Percentiles rank a stretch among this genome's conserved stretches.
phyloP scores from a whole-genome alignment of 805 yeast species.

The Torulaspora delbrueckii region DNA sequence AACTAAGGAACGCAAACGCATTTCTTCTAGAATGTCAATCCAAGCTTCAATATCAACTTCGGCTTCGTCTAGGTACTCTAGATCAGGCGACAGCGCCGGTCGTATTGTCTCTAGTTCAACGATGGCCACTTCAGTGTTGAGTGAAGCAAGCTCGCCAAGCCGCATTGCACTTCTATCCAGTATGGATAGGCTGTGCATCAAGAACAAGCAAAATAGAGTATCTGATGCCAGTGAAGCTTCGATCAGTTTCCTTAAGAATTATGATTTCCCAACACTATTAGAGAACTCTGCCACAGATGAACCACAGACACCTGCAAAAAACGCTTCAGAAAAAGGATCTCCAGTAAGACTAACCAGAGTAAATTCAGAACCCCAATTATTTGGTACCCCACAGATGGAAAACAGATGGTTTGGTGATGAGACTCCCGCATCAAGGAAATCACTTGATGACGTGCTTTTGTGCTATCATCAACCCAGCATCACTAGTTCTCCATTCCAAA shows the following conservation, averaged over 20 bases:
- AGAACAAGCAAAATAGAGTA: slow-evolving; percentile 14
- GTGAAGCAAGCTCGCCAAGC: slow-evolving; percentile 13
- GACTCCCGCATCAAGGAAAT: slow-evolving; percentile 22
- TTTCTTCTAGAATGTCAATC: slow-evolving; percentile 13
- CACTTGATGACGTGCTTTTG: slow-evolving; percentile 31
- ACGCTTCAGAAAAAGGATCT: not conserved
- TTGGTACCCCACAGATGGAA: slow-evolving; percentile 26
- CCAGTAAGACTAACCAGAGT: slow-evolving; percentile 10
- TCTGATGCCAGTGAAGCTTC: slow-evolving; percentile 22
- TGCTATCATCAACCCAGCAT: slow-evolving; percentile 29
- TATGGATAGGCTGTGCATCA: slow-evolving; percentile 18
- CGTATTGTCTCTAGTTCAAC: slow-evolving; percentile 31
- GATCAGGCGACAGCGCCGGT: slow-evolving; percentile 12
- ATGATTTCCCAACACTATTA: slow-evolving; percentile 30
- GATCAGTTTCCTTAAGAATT: slow-evolving; percentile 27
- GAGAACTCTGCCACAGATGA: slow-evolving; percentile 17
- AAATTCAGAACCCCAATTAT: slow-evolving; percentile 20
- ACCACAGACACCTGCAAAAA: not conserved
- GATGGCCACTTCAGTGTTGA: slow-evolving; percentile 26
- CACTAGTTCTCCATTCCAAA: slow-evolving; percentile 18
- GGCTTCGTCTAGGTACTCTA: slow-evolving; percentile 13
- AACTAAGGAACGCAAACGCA: slow-evolving; percentile 7
- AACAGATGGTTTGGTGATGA: slow-evolving; percentile 20
- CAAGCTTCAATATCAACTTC: slow-evolving; percentile 11
- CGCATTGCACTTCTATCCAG: slow-evolving; percentile 14